Evolutionary conservation across 2,329 filamentous ascomycete species (phyloP), one percentile per base, ranked within the genome.

Genomic region (Cladophialophora chaetospira): DNA sequence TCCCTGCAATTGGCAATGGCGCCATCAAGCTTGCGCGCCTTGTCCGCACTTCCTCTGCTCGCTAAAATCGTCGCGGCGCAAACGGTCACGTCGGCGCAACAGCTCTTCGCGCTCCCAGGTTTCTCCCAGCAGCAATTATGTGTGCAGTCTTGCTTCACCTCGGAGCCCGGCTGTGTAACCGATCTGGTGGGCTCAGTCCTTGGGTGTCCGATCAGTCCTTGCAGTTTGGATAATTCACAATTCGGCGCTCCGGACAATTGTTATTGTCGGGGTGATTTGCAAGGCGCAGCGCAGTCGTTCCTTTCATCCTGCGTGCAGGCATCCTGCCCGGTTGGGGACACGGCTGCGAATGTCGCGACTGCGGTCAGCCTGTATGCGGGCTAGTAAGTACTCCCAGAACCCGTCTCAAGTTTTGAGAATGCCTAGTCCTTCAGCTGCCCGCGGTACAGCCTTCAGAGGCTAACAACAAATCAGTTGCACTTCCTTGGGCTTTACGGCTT

Each of bases 251-350:
- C 36, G 31, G 40, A 53, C 28, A 53, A 17, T 28, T 53, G 49
- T 28, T 53, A 53, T 23, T 53, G 49, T 23, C 49, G 49, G 17
- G 31, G 31, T 13, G 49, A 53, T 23, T 26, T 53, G 40, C 49
- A 53, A 17, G 13, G 11, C n/a, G 49, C 49, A 10, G 49, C 49
- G 19, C 31, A 53, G 17, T 44, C 36, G 15, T 53, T n/a, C 25
- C 36, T 53, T 5, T 29, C 38, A 13, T 31, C 38, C 8, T 53
- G 49, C 28, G 29, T 53, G n/a, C 25, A 44, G 28, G 38, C 38
- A 26, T 44, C 38, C n/a, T 53, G 49, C 40, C 31, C 49, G 10
- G 38, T 53, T 4, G 49, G 49, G n/a, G 49, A 53, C 13, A 44
- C 49, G 11, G 29, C 49, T 6, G 15, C 36, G 2, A 53, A 53